Base-by-base conservation (phyloP, 352 stramenopile species). In the Pythium biforme region DNA sequence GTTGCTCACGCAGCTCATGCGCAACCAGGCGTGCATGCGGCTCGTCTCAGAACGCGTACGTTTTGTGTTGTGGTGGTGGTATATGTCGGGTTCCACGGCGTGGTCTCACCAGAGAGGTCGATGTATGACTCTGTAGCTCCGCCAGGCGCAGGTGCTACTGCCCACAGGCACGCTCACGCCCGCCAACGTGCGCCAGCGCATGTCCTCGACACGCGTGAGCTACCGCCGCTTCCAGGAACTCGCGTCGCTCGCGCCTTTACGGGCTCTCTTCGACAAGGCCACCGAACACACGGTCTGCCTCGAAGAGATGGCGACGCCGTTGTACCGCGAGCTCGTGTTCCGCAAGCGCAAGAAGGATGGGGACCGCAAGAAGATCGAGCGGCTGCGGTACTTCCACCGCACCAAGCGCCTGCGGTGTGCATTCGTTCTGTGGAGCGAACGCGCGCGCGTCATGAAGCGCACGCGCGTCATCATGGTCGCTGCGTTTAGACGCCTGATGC, bases 311-410 rank as follows among this genome's bases (percentile, higher is more conserved):
- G 75, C 71, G 39, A 75, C 70, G 33, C 64, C 72, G 4, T 39
- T 86, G 11, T 88, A 89, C 48, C 77, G 78, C n/a, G 55, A 81
- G 3, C 72, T 74, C 33, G 75, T 86, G 4, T 86, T 77, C 37
- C 62, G 62, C 20, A 33, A 61, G 15, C 78, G 81, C 41, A 83
- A 83, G 33, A 72, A 69, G 3, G 70, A 83, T n/a, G 66, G 80
- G 60, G 74, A 82, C 51, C 59, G 67, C 19, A 76, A 77, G 17
- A 74, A 81, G 19, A 72, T 89, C 29, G 69, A 80, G 34, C 71
- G 79, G 0, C 59, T 92, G 25, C 76, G 76, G 6, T 86, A 75
- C 59, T 77, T 75, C 51, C 68, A 85, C 50, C 61, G 74, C 10
- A 88, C 74, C 6, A 77, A 80, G 10, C 43, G 59, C 10, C 10